Evolutionary conservation across 2,329 filamentous ascomycete species (phyloP).

Genomic region (Fusarium proliferatum): DNA sequence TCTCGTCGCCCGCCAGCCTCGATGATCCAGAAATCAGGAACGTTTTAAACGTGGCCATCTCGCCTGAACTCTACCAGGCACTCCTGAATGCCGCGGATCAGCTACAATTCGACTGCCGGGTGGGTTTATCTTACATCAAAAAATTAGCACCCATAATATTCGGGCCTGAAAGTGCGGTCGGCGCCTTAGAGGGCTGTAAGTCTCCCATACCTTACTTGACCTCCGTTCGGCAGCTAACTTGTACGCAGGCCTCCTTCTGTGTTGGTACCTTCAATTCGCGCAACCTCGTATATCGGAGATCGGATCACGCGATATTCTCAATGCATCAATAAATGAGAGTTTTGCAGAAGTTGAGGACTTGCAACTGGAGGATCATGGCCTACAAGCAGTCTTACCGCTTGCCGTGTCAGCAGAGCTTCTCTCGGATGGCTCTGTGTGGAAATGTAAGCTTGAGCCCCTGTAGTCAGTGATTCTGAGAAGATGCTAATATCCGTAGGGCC

Average conservation of each 20-base stretch:
- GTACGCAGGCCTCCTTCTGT: not conserved
- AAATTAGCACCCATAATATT: conserved; percentile 4
- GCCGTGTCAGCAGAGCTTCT: conserved; percentile 2
- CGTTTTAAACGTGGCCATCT: not conserved
- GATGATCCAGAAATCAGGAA: not conserved
- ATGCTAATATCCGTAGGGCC: not conserved
- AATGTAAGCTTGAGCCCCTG: not conserved
- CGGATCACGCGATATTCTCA: not conserved
- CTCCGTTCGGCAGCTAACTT: not conserved
- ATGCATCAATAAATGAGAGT: not conserved
- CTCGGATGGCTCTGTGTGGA: conserved; percentile 3
- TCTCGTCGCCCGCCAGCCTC: not conserved
- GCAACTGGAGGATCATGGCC: not conserved
- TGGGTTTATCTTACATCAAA: not conserved
- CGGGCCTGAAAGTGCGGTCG: not conserved
- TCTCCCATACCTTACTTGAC: no score
- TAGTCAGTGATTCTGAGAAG: not conserved
- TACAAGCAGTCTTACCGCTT: not conserved
- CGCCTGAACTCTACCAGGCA: not conserved
- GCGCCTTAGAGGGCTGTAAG: conserved; percentile 2
- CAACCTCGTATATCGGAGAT: not conserved
- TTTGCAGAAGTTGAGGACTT: conserved; percentile 1
- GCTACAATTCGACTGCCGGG: not conserved
- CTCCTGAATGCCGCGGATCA: not conserved
- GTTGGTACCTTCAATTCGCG: not conserved